Evolutionary conservation across 1,284 basidiomycete species (phyloP).

Genomic region (Pseudozyma hubeiensis): DNA sequence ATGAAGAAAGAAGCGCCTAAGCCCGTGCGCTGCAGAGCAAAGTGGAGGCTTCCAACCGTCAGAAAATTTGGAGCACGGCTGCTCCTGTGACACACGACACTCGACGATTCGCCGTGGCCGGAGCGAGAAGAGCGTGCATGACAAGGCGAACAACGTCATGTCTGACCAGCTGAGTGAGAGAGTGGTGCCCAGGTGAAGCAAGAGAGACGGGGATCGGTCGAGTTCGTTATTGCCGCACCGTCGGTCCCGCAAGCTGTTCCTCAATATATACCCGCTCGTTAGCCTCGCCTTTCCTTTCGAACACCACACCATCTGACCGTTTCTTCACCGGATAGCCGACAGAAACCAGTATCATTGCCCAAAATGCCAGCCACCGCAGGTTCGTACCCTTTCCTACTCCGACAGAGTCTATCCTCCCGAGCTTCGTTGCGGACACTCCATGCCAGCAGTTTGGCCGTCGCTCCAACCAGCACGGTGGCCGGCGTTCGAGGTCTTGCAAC

Average conservation of each 20-base stretch:
- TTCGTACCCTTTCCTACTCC: constrained; percentile 29
- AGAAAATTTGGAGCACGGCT: too few relatives aligned
- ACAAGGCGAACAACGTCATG: constrained; percentile 1
- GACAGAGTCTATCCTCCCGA: not conserved
- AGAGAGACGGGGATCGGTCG: too few relatives aligned
- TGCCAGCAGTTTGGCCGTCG: not conserved
- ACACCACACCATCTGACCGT: too few relatives aligned
- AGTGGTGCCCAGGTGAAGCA: not conserved
- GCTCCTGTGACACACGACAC: not conserved
- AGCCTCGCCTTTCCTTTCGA: too few relatives aligned
- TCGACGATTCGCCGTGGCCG: too few relatives aligned
- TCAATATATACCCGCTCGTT: too few relatives aligned
- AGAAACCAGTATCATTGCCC: not conserved
- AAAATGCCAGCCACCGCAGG: constrained; percentile 56
- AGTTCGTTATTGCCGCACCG: too few relatives aligned
- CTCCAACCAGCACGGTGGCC: not conserved
- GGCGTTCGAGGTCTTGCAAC: not conserved
- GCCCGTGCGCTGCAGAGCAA: not conserved
- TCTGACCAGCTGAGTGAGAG: not conserved
- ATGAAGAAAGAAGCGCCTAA: too few relatives aligned
- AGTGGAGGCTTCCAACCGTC: not conserved
- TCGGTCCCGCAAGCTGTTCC: too few relatives aligned
- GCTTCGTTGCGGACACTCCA: not conserved
- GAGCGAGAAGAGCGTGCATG: too few relatives aligned
- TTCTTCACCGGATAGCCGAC: not conserved